Evolutionary conservation across 495 filamentous ascomycete species (phyloP).

Genomic region (Collariella sp.): DNA sequence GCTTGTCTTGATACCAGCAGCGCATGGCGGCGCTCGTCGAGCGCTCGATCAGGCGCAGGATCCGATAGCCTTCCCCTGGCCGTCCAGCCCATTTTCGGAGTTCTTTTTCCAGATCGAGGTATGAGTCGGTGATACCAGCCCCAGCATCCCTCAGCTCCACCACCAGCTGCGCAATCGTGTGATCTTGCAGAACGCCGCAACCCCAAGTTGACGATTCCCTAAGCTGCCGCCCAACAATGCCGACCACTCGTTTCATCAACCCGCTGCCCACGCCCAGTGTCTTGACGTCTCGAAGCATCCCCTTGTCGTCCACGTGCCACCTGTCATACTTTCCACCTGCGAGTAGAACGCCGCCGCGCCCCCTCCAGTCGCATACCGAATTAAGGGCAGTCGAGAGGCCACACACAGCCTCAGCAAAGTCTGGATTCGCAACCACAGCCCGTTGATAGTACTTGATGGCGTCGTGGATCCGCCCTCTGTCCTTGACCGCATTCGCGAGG

Average conservation of each 20-base stretch:
- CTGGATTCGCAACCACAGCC: conserved; percentile 82
- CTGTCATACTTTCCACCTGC: conserved; percentile 68
- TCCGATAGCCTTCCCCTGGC: conserved; percentile 79
- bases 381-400: conserved; percentile 93
- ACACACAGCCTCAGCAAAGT: conserved; percentile 96
- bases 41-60: conserved; percentile 81
- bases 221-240: conserved; percentile 88
- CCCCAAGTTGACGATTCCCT: conserved; percentile 85
- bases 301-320: conserved; percentile 88
- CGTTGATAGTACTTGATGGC: conserved; percentile 88
- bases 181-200: conserved; percentile 55
- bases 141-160: conserved; percentile 36
- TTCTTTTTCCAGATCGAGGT: conserved; percentile 28
- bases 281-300: conserved; percentile 70
- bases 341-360: conserved; percentile 74
- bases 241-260: conserved; percentile 92
- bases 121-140: conserved; percentile 17
- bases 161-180: conserved; percentile 35
- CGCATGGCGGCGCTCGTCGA: conserved; percentile 67
- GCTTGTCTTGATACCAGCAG: conserved; percentile 82
- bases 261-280: conserved; percentile 54
- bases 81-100: conserved; percentile 64
- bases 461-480: conserved; percentile 85
- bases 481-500: conserved; percentile 95
- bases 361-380: conserved; percentile 92